These are phyloP conservation scores for Fraxinus americana DNA, from an alignment of 257 asterid species.

Conservation along the genomic window DNA sequence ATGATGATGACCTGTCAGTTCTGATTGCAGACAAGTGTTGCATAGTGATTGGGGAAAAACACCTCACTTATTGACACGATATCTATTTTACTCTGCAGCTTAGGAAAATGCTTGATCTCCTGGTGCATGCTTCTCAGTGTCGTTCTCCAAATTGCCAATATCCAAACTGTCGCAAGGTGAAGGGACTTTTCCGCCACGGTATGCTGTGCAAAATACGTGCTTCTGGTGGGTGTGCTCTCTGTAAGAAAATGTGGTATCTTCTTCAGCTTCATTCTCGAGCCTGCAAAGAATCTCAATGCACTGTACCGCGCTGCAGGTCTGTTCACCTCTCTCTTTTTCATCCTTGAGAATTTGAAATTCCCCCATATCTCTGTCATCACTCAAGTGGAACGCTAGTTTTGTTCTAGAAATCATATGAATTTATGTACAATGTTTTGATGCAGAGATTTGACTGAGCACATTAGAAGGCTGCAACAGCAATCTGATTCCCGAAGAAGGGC, in stretches of 20 bases:
- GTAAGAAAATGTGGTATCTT: slow-evolving; percentile 98
- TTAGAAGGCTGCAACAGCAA: slow-evolving; percentile 69
- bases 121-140: slow-evolving; percentile 96
- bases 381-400: not conserved
- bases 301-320: slow-evolving; percentile 95
- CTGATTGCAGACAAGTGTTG: not conserved
- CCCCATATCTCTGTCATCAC: not conserved
- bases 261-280: slow-evolving; percentile 96
- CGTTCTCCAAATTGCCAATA: slow-evolving; percentile 78
- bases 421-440: slow-evolving; percentile 7
- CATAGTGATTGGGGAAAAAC: not conserved
- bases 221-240: slow-evolving; percentile 84
- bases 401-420: not conserved
- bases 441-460: slow-evolving; percentile 65
- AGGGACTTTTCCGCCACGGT: slow-evolving; percentile 97
- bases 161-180: slow-evolving; percentile 95
- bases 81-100: slow-evolving; percentile 59
- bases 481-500: slow-evolving; percentile 69
- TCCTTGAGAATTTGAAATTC: not conserved
- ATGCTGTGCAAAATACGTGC: slow-evolving; percentile 85
- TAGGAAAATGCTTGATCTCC: slow-evolving; percentile 90
- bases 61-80: slow-evolving; percentile 2
- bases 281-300: slow-evolving; percentile 89
- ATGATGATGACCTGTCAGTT: slow-evolving; percentile 1
- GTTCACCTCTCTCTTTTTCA: slow-evolving; percentile 18